Percentiles rank a stretch among this genome's conserved stretches.
phyloP scores from a whole-genome alignment of 1,284 basidiomycete species.

The Sanguinoderma infundibulare region DNA sequence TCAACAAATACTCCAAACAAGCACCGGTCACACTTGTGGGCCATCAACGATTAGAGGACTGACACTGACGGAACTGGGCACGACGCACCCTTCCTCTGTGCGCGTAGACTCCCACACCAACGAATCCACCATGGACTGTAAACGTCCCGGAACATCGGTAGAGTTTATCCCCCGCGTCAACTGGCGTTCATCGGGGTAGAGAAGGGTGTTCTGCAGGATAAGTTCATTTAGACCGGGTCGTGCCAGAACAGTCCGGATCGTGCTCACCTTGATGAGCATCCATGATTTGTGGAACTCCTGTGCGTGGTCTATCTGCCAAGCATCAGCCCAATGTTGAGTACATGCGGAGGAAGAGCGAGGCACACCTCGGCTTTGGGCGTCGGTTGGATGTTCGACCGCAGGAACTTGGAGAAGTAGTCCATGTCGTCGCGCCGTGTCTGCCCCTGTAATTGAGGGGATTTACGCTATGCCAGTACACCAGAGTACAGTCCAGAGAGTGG shows the following conservation, averaged over 20 bases:
- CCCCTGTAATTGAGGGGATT: background rate
- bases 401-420: slow-evolving; percentile 87
- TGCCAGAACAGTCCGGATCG: background rate
- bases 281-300: slow-evolving; percentile 77
- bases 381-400: slow-evolving; percentile 56
- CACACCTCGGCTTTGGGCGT: slow-evolving; percentile 49
- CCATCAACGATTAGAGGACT: slow-evolving; percentile 14
- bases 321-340: background rate
- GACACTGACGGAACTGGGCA: background rate
- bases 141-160: slow-evolving; percentile 79
- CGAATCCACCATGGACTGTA: slow-evolving; percentile 87
- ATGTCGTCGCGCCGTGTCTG: slow-evolving; percentile 40
- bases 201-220: slow-evolving; percentile 64
- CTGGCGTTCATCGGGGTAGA: slow-evolving; percentile 83
- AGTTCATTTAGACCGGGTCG: background rate
- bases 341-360: slow-evolving; percentile 5
- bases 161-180: slow-evolving; percentile 79
- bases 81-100: slow-evolving; percentile 81
- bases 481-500: no score
- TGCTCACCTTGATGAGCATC: slow-evolving; percentile 67
- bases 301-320: slow-evolving; percentile 50
- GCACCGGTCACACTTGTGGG: slow-evolving; percentile 74
- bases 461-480: background rate
- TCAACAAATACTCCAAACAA: slow-evolving; percentile 90
- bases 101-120: slow-evolving; percentile 86